phyloP scores from a whole-genome alignment of 768 basidiomycete species.

The Tricholoma hemisulphureum region DNA sequence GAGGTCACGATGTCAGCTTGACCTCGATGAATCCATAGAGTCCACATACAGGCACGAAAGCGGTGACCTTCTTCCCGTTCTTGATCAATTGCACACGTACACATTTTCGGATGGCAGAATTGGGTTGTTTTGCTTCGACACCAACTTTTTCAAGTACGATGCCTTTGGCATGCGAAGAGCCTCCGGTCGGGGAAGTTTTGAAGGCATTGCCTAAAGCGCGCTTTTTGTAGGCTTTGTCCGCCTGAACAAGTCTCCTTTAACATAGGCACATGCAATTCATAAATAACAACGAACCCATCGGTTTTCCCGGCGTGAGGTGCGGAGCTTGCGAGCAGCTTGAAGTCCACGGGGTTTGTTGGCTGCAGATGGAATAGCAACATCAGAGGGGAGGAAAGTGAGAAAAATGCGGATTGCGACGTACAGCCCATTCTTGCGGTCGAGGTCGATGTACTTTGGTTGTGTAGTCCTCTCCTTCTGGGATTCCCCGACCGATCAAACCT shows the following conservation, averaged over 20 bases:
- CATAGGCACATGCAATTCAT: not conserved
- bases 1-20: not conserved
- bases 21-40: not conserved
- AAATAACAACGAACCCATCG: constrained; percentile 75
- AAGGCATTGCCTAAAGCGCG: constrained; percentile 98
- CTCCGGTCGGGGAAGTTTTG: constrained; percentile 99
- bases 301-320: constrained; percentile 90
- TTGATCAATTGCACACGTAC: constrained; percentile 99
- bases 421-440: constrained; percentile 80
- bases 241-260: constrained; percentile 45
- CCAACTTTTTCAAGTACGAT: constrained; percentile 99
- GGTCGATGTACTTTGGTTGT: constrained; percentile 41
- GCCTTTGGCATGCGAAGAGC: constrained; percentile 99
- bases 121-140: constrained; percentile 99
- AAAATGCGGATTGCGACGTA: constrained; percentile 44
- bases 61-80: constrained; percentile 99
- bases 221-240: constrained; percentile 99
- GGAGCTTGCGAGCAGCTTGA: constrained; percentile 98
- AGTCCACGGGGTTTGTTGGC: constrained; percentile 99
- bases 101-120: constrained; percentile 99
- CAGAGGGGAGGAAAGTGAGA: constrained; percentile 8
- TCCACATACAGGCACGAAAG: constrained; percentile 90
- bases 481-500: constrained; percentile 43
- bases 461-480: constrained; percentile 15
- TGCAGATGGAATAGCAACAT: constrained; percentile 28